Percentiles rank a stretch among this genome's conserved stretches.
Evolutionary conservation across 108 stramenopile genomes (phyloP).

Genomic region (Nitzschia sp.): DNA sequence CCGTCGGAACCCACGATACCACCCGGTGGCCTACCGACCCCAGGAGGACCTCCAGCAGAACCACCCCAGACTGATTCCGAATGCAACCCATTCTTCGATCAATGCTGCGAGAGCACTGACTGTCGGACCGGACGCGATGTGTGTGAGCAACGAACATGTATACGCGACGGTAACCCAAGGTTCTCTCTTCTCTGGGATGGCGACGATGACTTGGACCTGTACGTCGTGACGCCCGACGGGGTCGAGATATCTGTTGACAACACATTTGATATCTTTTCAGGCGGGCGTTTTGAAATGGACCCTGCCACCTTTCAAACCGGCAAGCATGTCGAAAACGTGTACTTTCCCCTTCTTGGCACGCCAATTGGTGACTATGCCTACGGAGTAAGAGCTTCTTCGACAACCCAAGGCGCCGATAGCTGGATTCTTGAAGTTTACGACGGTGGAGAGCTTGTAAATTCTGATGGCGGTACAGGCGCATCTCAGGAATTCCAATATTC

Average conservation of each 20-base stretch:
- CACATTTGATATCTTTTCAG: conserved; percentile 28
- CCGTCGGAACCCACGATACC: background rate
- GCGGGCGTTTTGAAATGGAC: conserved; percentile 25
- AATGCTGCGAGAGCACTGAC: conserved; percentile 36
- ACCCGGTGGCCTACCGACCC: background rate
- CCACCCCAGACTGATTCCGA: conserved; percentile 10
- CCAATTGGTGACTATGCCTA: conserved; percentile 26
- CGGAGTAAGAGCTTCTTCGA: conserved; percentile 9
- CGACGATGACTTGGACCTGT: conserved; percentile 28
- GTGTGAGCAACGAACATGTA: conserved; percentile 36
- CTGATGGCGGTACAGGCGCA: conserved; percentile 23
- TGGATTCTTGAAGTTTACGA: conserved; percentile 34
- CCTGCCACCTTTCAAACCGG: conserved; percentile 6
- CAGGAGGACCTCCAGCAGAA: background rate
- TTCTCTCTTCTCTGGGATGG: conserved; percentile 38
- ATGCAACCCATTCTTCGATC: conserved; percentile 20
- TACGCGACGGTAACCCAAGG: conserved; percentile 36
- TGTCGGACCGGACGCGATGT: conserved; percentile 20
- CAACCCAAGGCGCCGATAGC: background rate
- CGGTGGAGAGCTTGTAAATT: conserved; percentile 23
- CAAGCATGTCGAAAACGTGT: conserved; percentile 29
- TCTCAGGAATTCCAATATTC: conserved; percentile 17
- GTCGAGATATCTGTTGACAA: conserved; percentile 5
- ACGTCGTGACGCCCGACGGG: conserved; percentile 32
- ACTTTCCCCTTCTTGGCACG: conserved; percentile 26